Percentiles rank a stretch among this genome's conserved stretches.
Evolutionary conservation across 441 rosid genomes (phyloP).

Genomic region (Populus hybrid): DNA sequence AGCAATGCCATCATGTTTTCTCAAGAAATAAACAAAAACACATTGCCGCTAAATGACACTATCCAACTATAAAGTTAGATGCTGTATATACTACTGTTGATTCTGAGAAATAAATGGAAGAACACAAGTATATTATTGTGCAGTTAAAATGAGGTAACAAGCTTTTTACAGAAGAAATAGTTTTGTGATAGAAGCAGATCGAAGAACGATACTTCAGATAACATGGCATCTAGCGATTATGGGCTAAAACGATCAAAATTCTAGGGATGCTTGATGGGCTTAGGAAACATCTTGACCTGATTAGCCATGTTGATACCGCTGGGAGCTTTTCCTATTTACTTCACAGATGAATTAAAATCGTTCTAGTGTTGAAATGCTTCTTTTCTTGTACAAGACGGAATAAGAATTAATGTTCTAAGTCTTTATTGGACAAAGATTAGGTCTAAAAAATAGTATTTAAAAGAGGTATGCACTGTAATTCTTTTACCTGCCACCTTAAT

Average conservation of each 20-base stretch:
- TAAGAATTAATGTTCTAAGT: background rate
- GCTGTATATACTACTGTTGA: too few relatives aligned
- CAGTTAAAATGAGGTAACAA: background rate
- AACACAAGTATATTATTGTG: background rate
- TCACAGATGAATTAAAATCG: background rate
- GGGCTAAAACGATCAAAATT: background rate
- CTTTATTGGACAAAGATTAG: background rate
- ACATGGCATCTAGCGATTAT: background rate
- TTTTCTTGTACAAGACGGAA: background rate
- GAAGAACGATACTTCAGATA: too few relatives aligned
- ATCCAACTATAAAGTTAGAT: background rate
- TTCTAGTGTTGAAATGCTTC: too few relatives aligned
- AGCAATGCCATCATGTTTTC: background rate
- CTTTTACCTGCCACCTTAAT: background rate
- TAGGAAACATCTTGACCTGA: background rate
- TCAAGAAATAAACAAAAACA: background rate
- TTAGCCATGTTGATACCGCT: too few relatives aligned
- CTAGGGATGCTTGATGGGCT: background rate
- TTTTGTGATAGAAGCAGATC: too few relatives aligned
- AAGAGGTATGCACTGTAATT: background rate
- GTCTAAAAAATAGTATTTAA: background rate
- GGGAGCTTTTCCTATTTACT: too few relatives aligned
- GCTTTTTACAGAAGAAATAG: too few relatives aligned
- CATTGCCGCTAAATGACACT: background rate
- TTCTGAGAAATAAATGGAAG: background rate